These are phyloP conservation scores for Caryopteris hybrid DNA, from an alignment of 305 asterid species.

Conservation along the genomic window DNA sequence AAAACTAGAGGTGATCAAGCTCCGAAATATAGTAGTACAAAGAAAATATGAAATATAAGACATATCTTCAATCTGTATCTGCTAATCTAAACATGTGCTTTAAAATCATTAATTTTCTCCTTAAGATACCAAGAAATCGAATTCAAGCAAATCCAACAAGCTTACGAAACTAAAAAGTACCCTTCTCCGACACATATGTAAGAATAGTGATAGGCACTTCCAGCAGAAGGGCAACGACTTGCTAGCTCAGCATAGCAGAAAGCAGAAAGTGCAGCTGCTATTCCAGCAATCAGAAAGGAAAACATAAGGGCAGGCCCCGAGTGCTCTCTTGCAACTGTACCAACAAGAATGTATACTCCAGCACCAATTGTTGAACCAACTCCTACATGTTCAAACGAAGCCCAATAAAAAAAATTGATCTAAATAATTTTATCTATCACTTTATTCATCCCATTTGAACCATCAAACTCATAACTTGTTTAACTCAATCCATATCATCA, in stretches of 20 bases:
- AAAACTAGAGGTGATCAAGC: too few relatives aligned
- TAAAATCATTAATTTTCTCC: background rate
- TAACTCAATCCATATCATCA: conserved; percentile 9
- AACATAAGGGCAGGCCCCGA: conserved; percentile 89
- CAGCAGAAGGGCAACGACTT: conserved; percentile 98
- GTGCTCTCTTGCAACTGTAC: conserved; percentile 97
- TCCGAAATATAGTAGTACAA: too few relatives aligned
- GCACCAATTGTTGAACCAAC: conserved; percentile 98
- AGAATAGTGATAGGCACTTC: conserved; percentile 98
- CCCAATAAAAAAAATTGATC: background rate
- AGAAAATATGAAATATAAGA: background rate
- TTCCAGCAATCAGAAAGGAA: conserved; percentile 91
- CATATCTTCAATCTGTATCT: background rate
- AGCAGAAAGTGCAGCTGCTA: conserved; percentile 98
- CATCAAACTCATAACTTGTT: conserved; percentile 1
- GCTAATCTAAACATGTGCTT: background rate
- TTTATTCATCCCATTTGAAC: background rate
- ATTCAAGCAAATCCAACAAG: background rate
- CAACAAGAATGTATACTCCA: conserved; percentile 95
- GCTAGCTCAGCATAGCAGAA: conserved; percentile 96
- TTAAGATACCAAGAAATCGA: background rate
- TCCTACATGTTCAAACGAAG: conserved; percentile 43
- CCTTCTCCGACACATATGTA: conserved; percentile 98
- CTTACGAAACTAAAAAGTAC: conserved; percentile 28
- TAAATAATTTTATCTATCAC: background rate